Evolutionary conservation across 1,284 basidiomycete genomes (phyloP), one percentile per base, ranked within the genome.

Genomic region (Puccinia novopanici): DNA sequence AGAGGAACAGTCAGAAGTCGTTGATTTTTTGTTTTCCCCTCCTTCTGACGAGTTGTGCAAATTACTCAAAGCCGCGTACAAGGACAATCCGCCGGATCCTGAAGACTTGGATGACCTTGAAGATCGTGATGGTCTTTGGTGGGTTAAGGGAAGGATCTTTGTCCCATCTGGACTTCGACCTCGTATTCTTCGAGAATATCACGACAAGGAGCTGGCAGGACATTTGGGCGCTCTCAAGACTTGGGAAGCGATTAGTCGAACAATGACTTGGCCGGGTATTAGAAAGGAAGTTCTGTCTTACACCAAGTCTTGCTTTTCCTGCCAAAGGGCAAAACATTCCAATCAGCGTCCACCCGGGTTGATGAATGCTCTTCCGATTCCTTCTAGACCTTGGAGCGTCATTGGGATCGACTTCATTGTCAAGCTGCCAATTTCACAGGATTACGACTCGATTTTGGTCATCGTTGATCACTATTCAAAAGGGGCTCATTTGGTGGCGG

Each of bases 391-490:
- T 30, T 72, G 70, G 70, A 72, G 70, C 27, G 10, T 30, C 19
- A 55, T 72, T n/a, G 70, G 48, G 24, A 54, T 72, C 22, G 50
- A 72, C 3, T 54, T 72, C 13, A 72, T 72, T 13, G n/a, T 55
- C 13, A 72, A 72, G 37, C 42, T 72, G 3, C 70, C 50, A 27
- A 8, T 24, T 3, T 54, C 50, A 24, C 17, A 17, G 4, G n/a
- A 24, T 1, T 72, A 15, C 34, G 70, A 72, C 54, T 52, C 70
- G 2, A 72, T 72, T 27, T 40, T 72, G 27, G 70, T 72, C 1
- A 27, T 72, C 2, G 17, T 72, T 6, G 50, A 72, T 34, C 24
- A 24, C n/a, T 55, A 54, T 30, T 10, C 19, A 10, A 72, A 52
- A 19, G 24, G 24, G 10, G 27, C 30, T 17, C 48, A 72, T 54